Base-by-base conservation (phyloP, 1,284 basidiomycete species). In the Sporisorium exsertum region DNA sequence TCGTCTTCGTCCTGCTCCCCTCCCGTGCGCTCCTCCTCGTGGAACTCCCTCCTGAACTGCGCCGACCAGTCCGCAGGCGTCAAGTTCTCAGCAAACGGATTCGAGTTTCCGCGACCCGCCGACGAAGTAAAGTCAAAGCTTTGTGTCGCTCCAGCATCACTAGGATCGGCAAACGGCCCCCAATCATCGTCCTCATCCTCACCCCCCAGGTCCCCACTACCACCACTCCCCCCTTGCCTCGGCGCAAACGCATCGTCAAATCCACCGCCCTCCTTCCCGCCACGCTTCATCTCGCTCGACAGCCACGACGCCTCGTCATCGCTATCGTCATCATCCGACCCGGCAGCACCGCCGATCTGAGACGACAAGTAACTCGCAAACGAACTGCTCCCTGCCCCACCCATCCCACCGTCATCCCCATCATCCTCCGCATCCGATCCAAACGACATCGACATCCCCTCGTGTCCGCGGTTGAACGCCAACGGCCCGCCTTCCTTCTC, bases 61-160 rank as follows among this genome's bases (percentile, higher is more conserved):
- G 83, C 81, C 7, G 82, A 81, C 83, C 83, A 84, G 50, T 84
- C 83, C 0, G 84, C 83, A 3, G 84, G 77, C n/a, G 83, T 84
- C 15, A 84, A 64, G 43, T 83, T 83, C 56, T 84, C 78, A 12
- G 79, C 68, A 26, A 74, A 77, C 10, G 72, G 67, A 53, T 75
- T 72, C 40, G 59, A n/a, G 60, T 33, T 58, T 51, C n/a, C 57
- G 54, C 24, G 55, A n/a, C n/a, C 43, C 16, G 43, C 56, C 7
- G 51, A 54, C 42, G 54, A 58, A 3, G 72, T 67, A 32, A 70
- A 75, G 58, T 67, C 72, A 12, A 70, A 70, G 33, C 53, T 65
- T 33, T 66, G 62, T 8, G 59, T 65, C 4, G 58, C 58, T 5
- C 60, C 43, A 2, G 50, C 56, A 47, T 70, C 65, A 46, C 50